These are phyloP conservation scores for Lenwebbia sp. DNA, from an alignment of 345 rosid species.

Conservation along the genomic window DNA sequence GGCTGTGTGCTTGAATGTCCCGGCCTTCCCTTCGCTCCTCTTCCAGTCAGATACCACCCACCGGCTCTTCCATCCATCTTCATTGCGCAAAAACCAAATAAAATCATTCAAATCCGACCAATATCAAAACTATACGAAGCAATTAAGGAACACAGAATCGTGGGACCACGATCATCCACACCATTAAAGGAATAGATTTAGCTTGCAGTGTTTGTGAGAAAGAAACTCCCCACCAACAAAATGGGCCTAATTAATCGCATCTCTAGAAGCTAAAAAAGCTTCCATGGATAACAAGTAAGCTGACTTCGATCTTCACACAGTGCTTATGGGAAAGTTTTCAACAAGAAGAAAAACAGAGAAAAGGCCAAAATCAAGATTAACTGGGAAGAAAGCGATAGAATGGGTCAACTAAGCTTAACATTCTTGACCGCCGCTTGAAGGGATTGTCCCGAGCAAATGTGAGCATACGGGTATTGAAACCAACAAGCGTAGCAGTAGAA, in stretches of 20 bases:
- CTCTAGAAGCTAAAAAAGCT: too few species aligned
- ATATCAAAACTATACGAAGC: background rate
- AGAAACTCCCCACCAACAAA: too few species aligned
- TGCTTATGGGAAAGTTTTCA: too few species aligned
- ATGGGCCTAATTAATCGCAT: too few species aligned
- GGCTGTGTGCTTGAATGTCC: slow-evolving; percentile 71
- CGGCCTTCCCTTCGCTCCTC: slow-evolving; percentile 75
- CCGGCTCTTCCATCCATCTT: slow-evolving; percentile 88
- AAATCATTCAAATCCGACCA: background rate
- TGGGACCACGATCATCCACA: background rate
- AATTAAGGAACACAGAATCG: background rate
- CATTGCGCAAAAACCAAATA: background rate
- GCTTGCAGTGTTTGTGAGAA: background rate
- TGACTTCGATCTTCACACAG: too few species aligned
- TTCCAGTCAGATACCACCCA: slow-evolving; percentile 95
- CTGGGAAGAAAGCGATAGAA: background rate
- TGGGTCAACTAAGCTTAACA: rapidly evolving
- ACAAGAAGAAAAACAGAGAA: background rate
- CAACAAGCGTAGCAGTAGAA: background rate
- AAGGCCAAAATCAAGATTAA: background rate
- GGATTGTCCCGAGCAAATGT: background rate
- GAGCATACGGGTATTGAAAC: background rate
- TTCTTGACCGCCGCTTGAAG: background rate
- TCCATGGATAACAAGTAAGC: too few species aligned
- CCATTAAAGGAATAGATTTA: background rate